Evolutionary conservation across 257 asterid species (phyloP), one percentile per base, ranked within the genome.

Genomic region (Solanum pinnatisectum): DNA sequence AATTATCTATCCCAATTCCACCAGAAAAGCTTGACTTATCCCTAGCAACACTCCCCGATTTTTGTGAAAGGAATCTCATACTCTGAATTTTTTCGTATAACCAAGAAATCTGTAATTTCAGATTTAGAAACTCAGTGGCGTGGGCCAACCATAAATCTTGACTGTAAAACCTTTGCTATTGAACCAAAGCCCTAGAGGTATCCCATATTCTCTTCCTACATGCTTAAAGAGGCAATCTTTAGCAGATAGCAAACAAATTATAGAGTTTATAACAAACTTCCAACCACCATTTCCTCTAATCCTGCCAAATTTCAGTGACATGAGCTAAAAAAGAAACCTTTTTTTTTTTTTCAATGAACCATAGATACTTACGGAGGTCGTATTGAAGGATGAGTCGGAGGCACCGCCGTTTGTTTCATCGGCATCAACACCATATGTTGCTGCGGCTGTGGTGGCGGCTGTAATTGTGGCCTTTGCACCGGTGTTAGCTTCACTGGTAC

Each of bases 291-390:
- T 82, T 18, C 42, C 30, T 82, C 85, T 49, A 82, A 82, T 10
- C 85, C 68, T 81, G 30, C 23, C 30, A 49, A 81, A 49, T 82
- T 82, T 82, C 68, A 82, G 27, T 82, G 10, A 82, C 63, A 82
- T 49, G 20, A 82, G 85, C 85, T 49, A 22, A 49, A 49, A 56
- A 82, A 18, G 36, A 32, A 30, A 10, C 70, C 1, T 2, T 46
- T 49, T 79, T 76, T n/a, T n/a, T n/a, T 39, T 73, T 36, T 20
- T 2, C 10, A 36, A 36, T 73, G 10, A 35, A 73, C 49, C 46
- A 36, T 22, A 36, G 49, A 73, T 73, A 92, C 94, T 95, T 89
- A 96, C 99, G 97, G 91, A 87, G 98, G 91, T 71, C 94, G 94
- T 37, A 93, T 85, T 71, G 96, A 78, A 88, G 94, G 94, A 88